Evolutionary conservation across 805 yeast genomes (phyloP), one percentile per base, ranked within the genome.

Genomic region (Myxozyma sirexii): DNA sequence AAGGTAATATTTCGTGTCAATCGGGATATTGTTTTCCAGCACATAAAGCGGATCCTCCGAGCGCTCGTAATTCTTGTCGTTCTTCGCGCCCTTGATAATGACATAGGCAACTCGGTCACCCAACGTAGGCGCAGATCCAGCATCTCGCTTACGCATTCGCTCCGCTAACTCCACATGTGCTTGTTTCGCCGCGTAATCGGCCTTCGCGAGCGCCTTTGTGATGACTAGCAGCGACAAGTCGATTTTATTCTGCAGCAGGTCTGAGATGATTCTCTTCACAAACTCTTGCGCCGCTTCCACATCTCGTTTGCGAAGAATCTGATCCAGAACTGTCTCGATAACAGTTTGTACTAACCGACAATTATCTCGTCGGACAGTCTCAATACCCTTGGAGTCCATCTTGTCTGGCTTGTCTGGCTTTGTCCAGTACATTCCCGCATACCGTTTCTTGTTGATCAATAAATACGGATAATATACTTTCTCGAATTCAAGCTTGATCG

Each of bases 31-130:
- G 73, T 94, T 86, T 67, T 94, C 98, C 71, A 94, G 78, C 0
- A 92, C 99, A 67, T 84, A 94, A 33, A 93, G 76, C 1, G 99
- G 99, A 70, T 94, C 99, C 74, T 94, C 99, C 0, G 97, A 92
- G 74, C 94, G 91, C 67, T 93, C 97, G 74, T 92, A 96, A 64
- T 92, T 87, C 71, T 90, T 92, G 49, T 78, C 84, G 58, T 90
- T 88, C 53, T 90, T 86, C 4, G 90, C 86, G 0, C 93, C 85
- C 69, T 84, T 83, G 67, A 89, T 87, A 60, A 94, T 92, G 37
- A 94, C 99, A 71, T 93, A 94, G 4, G 98, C 98, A 33, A 94
- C 98, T 76, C 99, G 88, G 72, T 94, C 99, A 59, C 99, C 99
- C 49, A 94, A 81, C 12, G 90, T 85, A 2, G 99, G 99, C 0